A percentile compares a stretch with the other conserved stretches of the same genome.
phyloP scores from a whole-genome alignment of 1,284 basidiomycete genomes.

The Ganoderma leucocontextum region DNA sequence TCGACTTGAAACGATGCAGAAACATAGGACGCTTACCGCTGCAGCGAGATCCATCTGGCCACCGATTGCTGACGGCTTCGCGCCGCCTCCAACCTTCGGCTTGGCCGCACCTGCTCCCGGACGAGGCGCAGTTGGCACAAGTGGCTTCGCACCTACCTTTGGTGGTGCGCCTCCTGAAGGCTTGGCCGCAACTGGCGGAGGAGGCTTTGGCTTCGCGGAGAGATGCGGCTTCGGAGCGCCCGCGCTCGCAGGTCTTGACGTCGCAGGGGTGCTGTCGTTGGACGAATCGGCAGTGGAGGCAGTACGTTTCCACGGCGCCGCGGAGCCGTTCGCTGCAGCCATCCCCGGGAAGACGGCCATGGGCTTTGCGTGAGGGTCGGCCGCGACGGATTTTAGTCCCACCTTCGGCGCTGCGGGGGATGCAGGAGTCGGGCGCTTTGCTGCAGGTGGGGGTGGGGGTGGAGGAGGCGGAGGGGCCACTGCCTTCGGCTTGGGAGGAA shows the following conservation, averaged over 20 bases:
- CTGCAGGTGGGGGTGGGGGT: conserved; percentile 52
- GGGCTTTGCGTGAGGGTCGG: conserved; percentile 70
- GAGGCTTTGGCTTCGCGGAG: conserved; percentile 59
- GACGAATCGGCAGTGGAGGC: conserved; percentile 45
- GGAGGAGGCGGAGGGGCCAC: conserved; percentile 74
- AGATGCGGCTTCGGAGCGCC: conserved; percentile 59
- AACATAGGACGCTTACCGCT: conserved; percentile 57
- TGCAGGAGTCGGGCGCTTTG: conserved; percentile 41
- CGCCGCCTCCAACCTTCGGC: conserved; percentile 40
- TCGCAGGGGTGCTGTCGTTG: conserved; percentile 55
- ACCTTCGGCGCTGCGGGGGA: conserved; percentile 38
- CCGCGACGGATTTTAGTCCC: conserved; percentile 52
- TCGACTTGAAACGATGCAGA: conserved; percentile 12
- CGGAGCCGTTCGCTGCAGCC: conserved; percentile 68
- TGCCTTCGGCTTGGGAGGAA: conserved; percentile 67
- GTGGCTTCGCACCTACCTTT: conserved; percentile 57
- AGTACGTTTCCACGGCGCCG: conserved; percentile 78
- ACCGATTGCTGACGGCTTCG: conserved; percentile 49
- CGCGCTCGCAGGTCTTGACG: conserved; percentile 64
- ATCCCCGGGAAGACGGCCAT: conserved; percentile 80
- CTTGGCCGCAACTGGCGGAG: conserved; percentile 43
- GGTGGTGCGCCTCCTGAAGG: conserved; percentile 49
- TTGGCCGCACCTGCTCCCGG: conserved; percentile 47
- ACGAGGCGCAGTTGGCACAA: conserved; percentile 62
- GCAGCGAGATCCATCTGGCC: conserved; percentile 88